Conservation (phyloP, 768 basidiomycete species). For the Mycena polygramma region DNA sequence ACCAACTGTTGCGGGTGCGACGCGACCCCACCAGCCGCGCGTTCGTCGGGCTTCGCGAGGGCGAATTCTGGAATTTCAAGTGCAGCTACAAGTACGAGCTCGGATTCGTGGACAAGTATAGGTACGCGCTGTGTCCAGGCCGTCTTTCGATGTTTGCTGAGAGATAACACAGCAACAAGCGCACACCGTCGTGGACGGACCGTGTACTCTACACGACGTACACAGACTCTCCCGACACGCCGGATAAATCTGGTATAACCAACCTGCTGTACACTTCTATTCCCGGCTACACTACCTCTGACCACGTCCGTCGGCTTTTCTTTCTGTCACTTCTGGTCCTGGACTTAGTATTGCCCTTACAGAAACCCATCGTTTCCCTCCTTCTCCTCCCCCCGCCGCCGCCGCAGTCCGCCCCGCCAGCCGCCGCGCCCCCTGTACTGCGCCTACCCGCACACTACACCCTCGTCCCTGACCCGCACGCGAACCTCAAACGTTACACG, state of each 20-base stretch:
- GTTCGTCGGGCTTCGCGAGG: conserved; percentile 84
- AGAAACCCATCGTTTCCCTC: conserved; percentile 91
- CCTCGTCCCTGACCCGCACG: conserved; percentile 67
- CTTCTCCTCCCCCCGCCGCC: conserved; percentile 67
- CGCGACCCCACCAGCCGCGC: conserved; percentile 65
- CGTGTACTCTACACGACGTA: conserved; percentile 88
- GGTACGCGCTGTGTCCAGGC: conserved; percentile 55
- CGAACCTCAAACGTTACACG: conserved; percentile 68
- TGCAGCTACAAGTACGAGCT: conserved; percentile 91
- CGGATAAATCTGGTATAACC: conserved; percentile 65
- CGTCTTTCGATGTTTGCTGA: background rate
- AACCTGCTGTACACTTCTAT: conserved; percentile 85
- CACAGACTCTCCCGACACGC: conserved; percentile 69
- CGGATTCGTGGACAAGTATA: conserved; percentile 87
- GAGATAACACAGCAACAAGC: conserved; percentile 62
- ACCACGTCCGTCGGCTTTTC: conserved; percentile 76
- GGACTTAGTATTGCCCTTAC: background rate
- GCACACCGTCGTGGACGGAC: conserved; percentile 94
- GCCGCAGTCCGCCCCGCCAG: conserved; percentile 41
- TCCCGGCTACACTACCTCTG: conserved; percentile 88
- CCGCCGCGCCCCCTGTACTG: conserved; percentile 57
- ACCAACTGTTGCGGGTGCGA: conserved; percentile 77
- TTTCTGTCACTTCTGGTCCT: conserved; percentile 8
- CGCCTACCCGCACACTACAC: conserved; percentile 63
- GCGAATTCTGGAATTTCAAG: conserved; percentile 90